Base-by-base conservation (phyloP, 352 stramenopile species). In the Phytophthora pistaciae region DNA sequence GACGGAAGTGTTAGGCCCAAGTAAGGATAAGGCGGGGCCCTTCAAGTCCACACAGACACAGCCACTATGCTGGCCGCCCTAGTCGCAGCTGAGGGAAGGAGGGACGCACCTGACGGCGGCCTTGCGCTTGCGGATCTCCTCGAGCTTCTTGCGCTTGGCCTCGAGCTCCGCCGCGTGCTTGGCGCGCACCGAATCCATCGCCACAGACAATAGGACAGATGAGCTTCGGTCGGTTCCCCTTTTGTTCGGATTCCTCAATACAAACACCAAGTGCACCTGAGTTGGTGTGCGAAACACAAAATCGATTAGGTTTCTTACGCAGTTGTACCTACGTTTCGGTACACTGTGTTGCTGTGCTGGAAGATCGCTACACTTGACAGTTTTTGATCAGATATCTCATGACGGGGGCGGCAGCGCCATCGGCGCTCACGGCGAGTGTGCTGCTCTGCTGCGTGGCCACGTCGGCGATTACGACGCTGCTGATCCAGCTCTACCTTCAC, bases 121-220 rank as follows among this genome's bases (percentile, higher is more conserved):
- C 70, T 96, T 96, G 36, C 90, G 85, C 58, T 91, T 84, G 55
- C 90, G 90, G 68, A 96, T 95, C 79, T 96, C 90, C 72, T 96
- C 88, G n/a, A 96, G 82, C 78, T 96, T 96, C 74, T 91, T 91
- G 70, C 89, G 89, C 79, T 96, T 96, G 29, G 85, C 90, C 71
- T 96, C 90, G 49, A 96, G 78, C 75, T 96, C 90, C 6, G 88
- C 88, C 75, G 88, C 89, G 72, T 96, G 89, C 69, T 92, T 92
- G 54, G 87, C 89, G 66, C 89, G 89, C 64, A 94, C 78, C 65
- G 82, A 90, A 73, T 90, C 82, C 82, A 90, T 90, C 49, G 25
- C 46, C 31, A 16, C 55, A 40, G 33, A 29, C 25, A 29, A 29
- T 29, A 0, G 5, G 25, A 29, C 25, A 29, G 25, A 14, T 42